Evolutionary conservation across 208 protist genomes (phyloP), one percentile per base, ranked within the genome.

Genomic region (Acanthamoeba royreba): DNA sequence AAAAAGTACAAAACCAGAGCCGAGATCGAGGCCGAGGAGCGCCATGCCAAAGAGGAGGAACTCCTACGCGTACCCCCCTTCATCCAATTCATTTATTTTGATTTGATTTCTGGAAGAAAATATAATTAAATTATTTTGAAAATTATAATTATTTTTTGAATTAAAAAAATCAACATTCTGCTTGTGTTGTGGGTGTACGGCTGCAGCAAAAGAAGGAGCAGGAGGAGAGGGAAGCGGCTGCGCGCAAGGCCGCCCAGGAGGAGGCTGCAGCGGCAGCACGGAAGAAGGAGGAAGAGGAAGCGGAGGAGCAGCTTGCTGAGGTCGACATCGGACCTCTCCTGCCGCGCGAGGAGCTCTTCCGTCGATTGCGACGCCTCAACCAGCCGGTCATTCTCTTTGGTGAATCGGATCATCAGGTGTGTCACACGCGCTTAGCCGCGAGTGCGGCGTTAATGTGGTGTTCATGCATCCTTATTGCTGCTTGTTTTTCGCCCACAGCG

Each of bases 201-300:
- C n/a, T 69, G 58, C n/a, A 69, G 58, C 8, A 35, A 35, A 33
- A 35, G 58, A 25, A 33, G 1, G 58, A 69, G 58, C 58, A 33
- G 7, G 69, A 81, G 69, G 95, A 97, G 42, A 97, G 98, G 19
- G 98, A 99, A 95, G 97, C 97, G 19, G 95, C 88, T 8, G 97
- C 96, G 46, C 46, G 96, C 1, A 96, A 94, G 43, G 97, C n/a
- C n/a, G n/a, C n/a, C n/a, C n/a, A n/a, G n/a, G n/a, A n/a, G n/a
- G n/a, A n/a, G n/a, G n/a, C n/a, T n/a, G n/a, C n/a, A n/a, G n/a
- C n/a, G n/a, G n/a, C n/a, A n/a, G n/a, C n/a, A 33, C 58, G 58
- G 3, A 5, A 61, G 42, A 88, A 35, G 31, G 38, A 88, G 38
- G 79, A 35, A 28, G 79, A 88, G 79, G 33, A 43, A 22, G 46